Evolutionary conservation across 768 basidiomycete species (phyloP), one percentile per base, ranked within the genome.

Genomic region (Boletus rubropictus): DNA sequence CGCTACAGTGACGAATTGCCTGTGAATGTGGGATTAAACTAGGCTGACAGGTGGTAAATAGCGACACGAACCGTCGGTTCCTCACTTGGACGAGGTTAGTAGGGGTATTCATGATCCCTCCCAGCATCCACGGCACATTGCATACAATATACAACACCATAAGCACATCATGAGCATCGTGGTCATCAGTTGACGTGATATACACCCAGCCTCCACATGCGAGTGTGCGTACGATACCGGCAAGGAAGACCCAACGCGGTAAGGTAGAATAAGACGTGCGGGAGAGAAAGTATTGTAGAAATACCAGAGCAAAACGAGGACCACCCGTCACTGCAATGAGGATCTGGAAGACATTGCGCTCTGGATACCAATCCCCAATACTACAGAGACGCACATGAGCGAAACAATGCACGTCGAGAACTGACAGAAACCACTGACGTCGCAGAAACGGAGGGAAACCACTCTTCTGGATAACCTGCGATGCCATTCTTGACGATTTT

Each of bases 181-280:
- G 89, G 66, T 87, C 77, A 61, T 94, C 91, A 42, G 69, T 80
- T 3, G 87, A 88, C 0, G 92, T 93, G 58, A 94, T 81, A 57
- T 82, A 95, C 24, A 93, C 89, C 91, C 91, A 95, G 22, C 92
- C 90, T 27, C 89, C 92, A 57, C 91, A 94, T 3, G 80, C 75
- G 27, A 94, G 63, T 0, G 91, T 91, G 49, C 91, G 74, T 15
- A 87, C 61, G 18, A 90, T 52, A 0, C 89, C 89, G 32, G 74
- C 68, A 8, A 80, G 54, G 29, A 84, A 75, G 17, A 90, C 69
- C 39, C 82, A 53, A 8, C 66, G 69, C 0, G 83, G 72, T 10
- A 79, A 68, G 39, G 52, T 63, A 5, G 78, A 75, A 7, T 59
- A 52, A 7, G 64, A 51, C 0, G 72, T 65, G 37, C 74, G 71